Base-by-base conservation (phyloP, 345 rosid genomes). In the Erodium maritimum region DNA sequence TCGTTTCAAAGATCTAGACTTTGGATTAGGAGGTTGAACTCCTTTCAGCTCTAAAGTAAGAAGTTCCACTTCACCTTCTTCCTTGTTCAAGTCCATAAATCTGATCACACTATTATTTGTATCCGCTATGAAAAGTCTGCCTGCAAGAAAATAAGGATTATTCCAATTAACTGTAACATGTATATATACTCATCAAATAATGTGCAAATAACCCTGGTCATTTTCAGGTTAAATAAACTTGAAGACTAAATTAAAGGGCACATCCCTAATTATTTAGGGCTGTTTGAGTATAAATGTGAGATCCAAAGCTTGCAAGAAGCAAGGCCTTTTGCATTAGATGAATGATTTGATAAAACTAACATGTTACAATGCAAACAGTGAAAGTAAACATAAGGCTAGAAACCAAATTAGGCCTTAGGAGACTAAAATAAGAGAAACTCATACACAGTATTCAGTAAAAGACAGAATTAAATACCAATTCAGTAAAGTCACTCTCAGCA, bases 81-180 rank as follows among this genome's bases (percentile, higher is more conserved):
- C 65, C 56, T 74, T 82, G 72, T 70, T 86, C 62, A 81, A 23
- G 59, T 88, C 91, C 61, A 88, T 70, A 68, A 76, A 88, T 65
- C 98, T 72, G 56, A 91, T 81, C 24, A 82, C 70, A 37, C 75
- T 84, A 74, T 91, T 91, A 79, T 91, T 91, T 53, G 93, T 91
- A 79, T 91, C 96, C 21, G 98, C 95, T 58, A 88, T 80, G 25
- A 74, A 77, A 57, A 91, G 82, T 65, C 72, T 79, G 66, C 93
- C 98, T 88, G 81, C 68, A 71, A 50, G 71, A 52, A 60, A n/a
- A 61, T 57, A 23, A 22, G 60, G 20, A 57, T 46, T 37, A 53
- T 25, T 23, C 56, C 48, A 62, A 24, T 37, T 1, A 6, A 37
- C 46, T 37, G 14, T 5, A 37, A 5, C 46, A 37, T 37, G 10